Conservation (phyloP, 352 stramenopile species). For the Phytopythium helicoides region DNA sequence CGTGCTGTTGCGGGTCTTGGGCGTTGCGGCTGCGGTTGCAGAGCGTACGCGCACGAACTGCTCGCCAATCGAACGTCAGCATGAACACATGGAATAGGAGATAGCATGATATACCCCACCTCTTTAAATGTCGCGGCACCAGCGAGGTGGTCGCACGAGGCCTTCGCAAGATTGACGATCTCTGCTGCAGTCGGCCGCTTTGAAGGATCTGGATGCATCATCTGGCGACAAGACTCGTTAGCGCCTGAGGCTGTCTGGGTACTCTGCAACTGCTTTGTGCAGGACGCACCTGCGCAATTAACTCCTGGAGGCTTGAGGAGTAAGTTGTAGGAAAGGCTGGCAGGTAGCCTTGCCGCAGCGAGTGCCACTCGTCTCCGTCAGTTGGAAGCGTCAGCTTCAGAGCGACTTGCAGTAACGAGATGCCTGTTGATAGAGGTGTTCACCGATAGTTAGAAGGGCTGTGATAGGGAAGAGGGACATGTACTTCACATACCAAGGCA, state of each 20-base stretch:
- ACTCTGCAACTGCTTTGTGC: neutral
- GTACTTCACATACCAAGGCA: conserved; percentile 85
- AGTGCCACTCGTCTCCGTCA: conserved; percentile 64
- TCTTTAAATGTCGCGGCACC: conserved; percentile 20
- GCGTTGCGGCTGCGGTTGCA: neutral
- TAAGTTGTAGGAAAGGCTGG: conserved; percentile 43
- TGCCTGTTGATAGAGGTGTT: conserved; percentile 26
- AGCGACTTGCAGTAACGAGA: conserved; percentile 64
- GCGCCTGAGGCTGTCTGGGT: too few relatives aligned
- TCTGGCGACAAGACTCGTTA: too few relatives aligned
- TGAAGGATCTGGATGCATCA: conserved; percentile 53
- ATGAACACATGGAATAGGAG: too few relatives aligned
- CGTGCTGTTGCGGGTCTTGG: neutral
- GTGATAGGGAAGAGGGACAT: too few relatives aligned
- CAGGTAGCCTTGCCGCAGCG: conserved; percentile 49
- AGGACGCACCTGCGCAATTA: conserved; percentile 43
- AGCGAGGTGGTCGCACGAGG: conserved; percentile 12
- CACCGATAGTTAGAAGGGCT: too few relatives aligned
- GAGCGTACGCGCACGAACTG: conserved; percentile 1
- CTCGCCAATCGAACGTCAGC: too few relatives aligned
- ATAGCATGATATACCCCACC: too few relatives aligned
- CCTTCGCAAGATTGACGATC: conserved; percentile 27
- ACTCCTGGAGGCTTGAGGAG: conserved; percentile 29
- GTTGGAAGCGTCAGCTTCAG: conserved; percentile 38
- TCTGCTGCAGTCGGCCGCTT: conserved; percentile 36